Base-by-base conservation (phyloP, 169 alveolate genomes). In the Cryptosporidium bovis region DNA sequence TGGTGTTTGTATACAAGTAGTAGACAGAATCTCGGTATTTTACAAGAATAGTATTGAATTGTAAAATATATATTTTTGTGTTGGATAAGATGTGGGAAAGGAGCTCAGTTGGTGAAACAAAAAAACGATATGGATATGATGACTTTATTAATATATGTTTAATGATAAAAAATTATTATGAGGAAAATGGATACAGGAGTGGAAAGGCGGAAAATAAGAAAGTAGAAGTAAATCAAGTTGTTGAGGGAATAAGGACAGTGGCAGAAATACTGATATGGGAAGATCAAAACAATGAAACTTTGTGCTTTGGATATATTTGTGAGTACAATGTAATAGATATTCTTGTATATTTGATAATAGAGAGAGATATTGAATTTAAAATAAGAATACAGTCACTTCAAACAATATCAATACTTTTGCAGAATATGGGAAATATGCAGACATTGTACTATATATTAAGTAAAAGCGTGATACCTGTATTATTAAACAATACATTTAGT, bases 241-340 rank as follows among this genome's bases (percentile, higher is more conserved):
- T 77, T 13, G 87, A 77, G 51, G 34, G 36, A 16, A 77, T 77
- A 44, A 65, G 87, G n/a, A 46, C 46, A 1, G 64, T 77, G 40
- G 87, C 87, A 1, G 87, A 77, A 44, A 66, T 77, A 31, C 34
- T 77, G 20, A 56, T 77, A 13, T 77, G 87, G 87, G 87, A 62
- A 33, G 87, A 77, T 40, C 87, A 77, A 24, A 77, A 77, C 48
- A 62, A 77, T 5, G 87, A 77, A 6, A 60, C 53, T 24, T 68
- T 68, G 8, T 77, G 29, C 71, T 77, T 77, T 77, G 87, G 64
- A 36, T 16, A 58, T 2, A 18, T 51, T 1, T 77, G 87, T 27
- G 64, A 56, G 29, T 60, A 56, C 27, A 7, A 62, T 10, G 64
- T 77, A 51, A 24, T 77, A 24, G 29, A 51, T 2, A 58, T 3